Evolutionary conservation across 2,329 filamentous ascomycete species (phyloP).

Genomic region (Fusarium protoensiforme): DNA sequence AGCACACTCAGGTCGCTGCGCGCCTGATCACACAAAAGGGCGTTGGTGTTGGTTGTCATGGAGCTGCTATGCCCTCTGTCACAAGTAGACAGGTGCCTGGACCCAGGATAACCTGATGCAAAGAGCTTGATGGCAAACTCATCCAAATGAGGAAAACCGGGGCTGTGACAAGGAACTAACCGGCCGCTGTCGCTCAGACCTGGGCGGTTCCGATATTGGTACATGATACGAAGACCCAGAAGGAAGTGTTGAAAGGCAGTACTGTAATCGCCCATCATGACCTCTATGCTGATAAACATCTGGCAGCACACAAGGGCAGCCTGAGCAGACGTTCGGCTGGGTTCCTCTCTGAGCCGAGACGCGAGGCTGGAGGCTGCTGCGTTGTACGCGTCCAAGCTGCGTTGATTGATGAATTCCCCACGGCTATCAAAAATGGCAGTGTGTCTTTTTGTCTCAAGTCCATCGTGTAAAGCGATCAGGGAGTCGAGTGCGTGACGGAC

Average conservation of each 20-base stretch:
- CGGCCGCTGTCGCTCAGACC: background rate
- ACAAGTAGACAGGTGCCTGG: background rate
- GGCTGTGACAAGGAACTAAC: background rate
- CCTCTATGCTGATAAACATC: slow-evolving; percentile 16
- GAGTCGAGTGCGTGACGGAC: slow-evolving; percentile 4
- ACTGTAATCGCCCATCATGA: background rate
- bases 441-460: background rate
- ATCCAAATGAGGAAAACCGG: slow-evolving; percentile 1
- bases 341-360: background rate
- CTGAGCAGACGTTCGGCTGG: background rate
- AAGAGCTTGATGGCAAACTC: slow-evolving; percentile 12
- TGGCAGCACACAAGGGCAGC: slow-evolving; percentile 12
- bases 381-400: slow-evolving; percentile 3
- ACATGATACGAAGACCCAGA: slow-evolving; percentile 7
- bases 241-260: slow-evolving; percentile 6
- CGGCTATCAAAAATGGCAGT: no score
- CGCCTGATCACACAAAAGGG: background rate
- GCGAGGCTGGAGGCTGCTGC: background rate
- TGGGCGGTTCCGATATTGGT: slow-evolving; percentile 6
- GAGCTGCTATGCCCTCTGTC: background rate
- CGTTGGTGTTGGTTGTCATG: background rate
- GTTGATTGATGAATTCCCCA: background rate
- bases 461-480: background rate
- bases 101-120: background rate
- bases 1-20: slow-evolving; percentile 1